Base-by-base conservation (phyloP, 1,284 basidiomycete species). In the Trametes sp. region DNA sequence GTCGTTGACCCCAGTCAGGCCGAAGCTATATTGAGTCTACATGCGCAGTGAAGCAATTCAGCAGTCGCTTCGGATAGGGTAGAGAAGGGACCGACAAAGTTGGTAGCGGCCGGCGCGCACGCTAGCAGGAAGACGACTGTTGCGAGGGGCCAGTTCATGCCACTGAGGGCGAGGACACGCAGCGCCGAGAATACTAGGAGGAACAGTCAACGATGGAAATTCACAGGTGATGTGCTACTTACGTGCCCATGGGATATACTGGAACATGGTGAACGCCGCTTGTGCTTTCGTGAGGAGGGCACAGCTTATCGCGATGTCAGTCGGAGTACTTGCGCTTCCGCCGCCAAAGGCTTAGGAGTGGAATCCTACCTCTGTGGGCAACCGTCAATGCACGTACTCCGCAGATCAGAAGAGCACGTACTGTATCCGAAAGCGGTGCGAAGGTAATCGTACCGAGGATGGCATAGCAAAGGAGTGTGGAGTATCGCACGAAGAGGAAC, bases 401-500 rank as follows among this genome's bases (percentile, higher is more conserved):
- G 4, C 26, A 31, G 11, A 1, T 19, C 26, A 10, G 6, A 19
- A 41, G 35, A 1, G 38, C 7, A 54, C 55, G 24, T 16, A 57
- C 55, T 4, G 33, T 21, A n/a, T 35, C 54, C 10, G 35, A 41
- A 10, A 48, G 33, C 5, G 13, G n/a, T 6, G 46, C 23, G 24
- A 52, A 45, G 29, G 41, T 50, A 13, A 26, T n/a, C 13, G 29
- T 11, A 5, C 41, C 41, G 19, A 59, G 19, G 21, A 59, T 26
- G 19, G 19, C 35, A 35, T 52, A 52, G 36, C 23, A 19, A 13
- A 53, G 16, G 21, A 29, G 51, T n/a, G 35, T 29, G 16, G 28
- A 19, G 31, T 64, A 64, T 7, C 59, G 59, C 4, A 49, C 61
- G n/a, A 49, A n/a, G 41, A 61, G 38, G 35, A 54, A 64, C 3